Conservation (phyloP, 2,329 filamentous ascomycete genomes). For the Dactylellina parvicollis region DNA sequence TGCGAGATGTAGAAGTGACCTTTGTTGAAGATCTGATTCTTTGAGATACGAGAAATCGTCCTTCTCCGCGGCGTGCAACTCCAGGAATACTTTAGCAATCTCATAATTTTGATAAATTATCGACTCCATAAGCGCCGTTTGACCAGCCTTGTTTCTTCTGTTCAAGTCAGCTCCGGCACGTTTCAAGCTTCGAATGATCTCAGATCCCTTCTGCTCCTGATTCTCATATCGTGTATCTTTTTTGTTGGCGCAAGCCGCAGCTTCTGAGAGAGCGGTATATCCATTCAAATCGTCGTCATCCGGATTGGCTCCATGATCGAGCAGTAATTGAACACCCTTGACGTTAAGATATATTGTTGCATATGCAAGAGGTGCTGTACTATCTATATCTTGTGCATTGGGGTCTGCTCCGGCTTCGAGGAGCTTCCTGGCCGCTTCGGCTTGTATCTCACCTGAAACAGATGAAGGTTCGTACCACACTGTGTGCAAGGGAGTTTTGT, state of each 20-base stretch:
- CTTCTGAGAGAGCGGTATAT: neutral
- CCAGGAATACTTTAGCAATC: slow-evolving; percentile 7
- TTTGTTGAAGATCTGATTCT: neutral
- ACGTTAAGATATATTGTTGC: neutral
- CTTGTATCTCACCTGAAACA: neutral
- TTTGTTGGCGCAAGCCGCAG: neutral
- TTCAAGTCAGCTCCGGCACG: slow-evolving; percentile 17
- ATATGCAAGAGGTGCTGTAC: slow-evolving; percentile 1
- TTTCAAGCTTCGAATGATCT: slow-evolving; percentile 7
- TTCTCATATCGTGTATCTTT: neutral
- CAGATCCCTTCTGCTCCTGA: neutral
- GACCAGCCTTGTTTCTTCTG: neutral
- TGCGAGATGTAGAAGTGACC: slow-evolving; percentile 3
- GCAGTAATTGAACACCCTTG: slow-evolving; percentile 17
- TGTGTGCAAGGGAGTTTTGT: neutral
- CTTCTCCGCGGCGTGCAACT: neutral
- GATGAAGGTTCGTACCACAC: neutral
- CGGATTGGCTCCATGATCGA: slow-evolving; percentile 15
- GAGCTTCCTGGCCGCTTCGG: slow-evolving; percentile 4
- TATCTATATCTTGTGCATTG: slow-evolving; percentile 24
- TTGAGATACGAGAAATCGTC: slow-evolving; percentile 14
- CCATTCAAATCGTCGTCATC: slow-evolving; percentile 31
- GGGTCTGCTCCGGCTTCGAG: slow-evolving; percentile 27
- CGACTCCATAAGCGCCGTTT: neutral
- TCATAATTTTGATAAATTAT: neutral